These are phyloP conservation scores for Xylaria sp. DNA, from an alignment of 2,329 filamentous ascomycete species.

Conservation along the genomic window DNA sequence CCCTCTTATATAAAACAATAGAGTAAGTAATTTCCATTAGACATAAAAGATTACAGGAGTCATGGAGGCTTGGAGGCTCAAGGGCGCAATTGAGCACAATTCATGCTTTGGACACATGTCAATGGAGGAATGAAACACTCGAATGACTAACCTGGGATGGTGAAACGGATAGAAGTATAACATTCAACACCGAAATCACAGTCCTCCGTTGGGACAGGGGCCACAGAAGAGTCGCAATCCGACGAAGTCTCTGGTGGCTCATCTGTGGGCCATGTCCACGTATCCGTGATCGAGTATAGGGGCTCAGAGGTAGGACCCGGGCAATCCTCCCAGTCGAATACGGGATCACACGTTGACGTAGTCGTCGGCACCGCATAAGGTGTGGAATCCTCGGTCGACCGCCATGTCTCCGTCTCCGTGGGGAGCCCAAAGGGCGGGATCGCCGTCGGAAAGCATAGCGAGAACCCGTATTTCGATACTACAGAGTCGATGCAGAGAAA, in stretches of 20 bases:
- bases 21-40: too few relatives aligned
- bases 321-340: constrained; percentile 6
- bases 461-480: constrained; percentile 13
- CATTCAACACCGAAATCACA: background rate
- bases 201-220: background rate
- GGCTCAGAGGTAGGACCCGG: background rate
- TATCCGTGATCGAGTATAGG: background rate
- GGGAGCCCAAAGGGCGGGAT: background rate
- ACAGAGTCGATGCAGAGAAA: constrained; percentile 25
- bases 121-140: too few relatives aligned
- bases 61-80: too few relatives aligned
- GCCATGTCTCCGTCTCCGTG: background rate
- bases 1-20: too few relatives aligned
- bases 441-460: constrained; percentile 7
- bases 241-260: constrained; percentile 9
- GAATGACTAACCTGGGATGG: too few relatives aligned
- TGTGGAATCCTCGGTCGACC: background rate
- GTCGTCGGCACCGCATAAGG: background rate
- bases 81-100: too few relatives aligned
- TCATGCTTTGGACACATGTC: too few relatives aligned
- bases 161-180: background rate
- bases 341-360: constrained; percentile 8
- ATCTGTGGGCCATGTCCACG: background rate
- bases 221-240: constrained; percentile 1
- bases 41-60: too few relatives aligned